Base-by-base conservation (phyloP, 1,284 basidiomycete genomes). In the Ustilago tritici region DNA sequence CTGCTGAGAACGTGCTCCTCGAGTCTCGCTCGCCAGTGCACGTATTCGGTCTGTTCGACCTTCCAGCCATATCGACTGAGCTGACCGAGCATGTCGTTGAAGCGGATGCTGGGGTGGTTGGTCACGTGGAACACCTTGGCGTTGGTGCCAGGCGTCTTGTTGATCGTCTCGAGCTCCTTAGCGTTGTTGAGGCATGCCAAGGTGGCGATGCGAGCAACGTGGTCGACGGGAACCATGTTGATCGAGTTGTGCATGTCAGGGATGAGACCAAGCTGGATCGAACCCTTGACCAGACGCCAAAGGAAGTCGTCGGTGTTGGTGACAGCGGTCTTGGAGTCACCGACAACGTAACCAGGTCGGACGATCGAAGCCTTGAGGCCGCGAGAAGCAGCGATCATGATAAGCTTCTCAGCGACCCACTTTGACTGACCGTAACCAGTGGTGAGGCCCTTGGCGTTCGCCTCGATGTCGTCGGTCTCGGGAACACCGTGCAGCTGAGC, bases 261-360 rank as follows among this genome's bases (percentile, higher is more conserved):
- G 2, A 95, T 92, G 50, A 95, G 90, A 3, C 96, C 96, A 7
- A 99, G 91, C 87, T 99, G 97, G 55, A 97, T 90, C 85, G 95
- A 98, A 31, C 97, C 97, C 87, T 99, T 99, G 85, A 98, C 94
- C 85, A 99, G 89, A 23, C 97, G 91, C 95, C 96, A 98, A 64
- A 99, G 90, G 87, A 99, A 99, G 87, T 99, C 97, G 83, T 99
- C 97, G 41, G 97, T 99, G 88, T 99, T 99, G 34, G 95, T 98
- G 2, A 98, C 95, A 92, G 80, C 83, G 15, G 73, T 75, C 68
- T 88, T 87, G 14, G 95, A 94, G 87, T 98, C 94, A 54, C 97
- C 97, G 46, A 99, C 93, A 47, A 99, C 92, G 88, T 99, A 99
- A 8, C 95, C 95, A 0, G 97, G 95, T 34, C 97, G 91, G 1